Base-by-base conservation (phyloP, 73 alveolate species). In the Paramecium sonneborni region DNA sequence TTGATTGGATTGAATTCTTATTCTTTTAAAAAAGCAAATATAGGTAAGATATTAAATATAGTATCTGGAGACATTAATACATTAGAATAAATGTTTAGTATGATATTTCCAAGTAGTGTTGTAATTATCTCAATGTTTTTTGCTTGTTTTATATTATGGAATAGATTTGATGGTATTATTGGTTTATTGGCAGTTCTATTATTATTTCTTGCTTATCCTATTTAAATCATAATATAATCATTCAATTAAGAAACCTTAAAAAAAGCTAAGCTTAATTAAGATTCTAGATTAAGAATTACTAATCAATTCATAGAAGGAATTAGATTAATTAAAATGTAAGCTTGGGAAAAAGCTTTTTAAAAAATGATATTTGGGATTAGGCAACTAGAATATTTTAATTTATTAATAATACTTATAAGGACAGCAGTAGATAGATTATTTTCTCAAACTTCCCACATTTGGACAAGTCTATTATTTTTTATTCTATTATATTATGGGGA, bases 311-410 rank as follows among this genome's bases (percentile, higher is more conserved):
- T 85, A 2, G 85, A 85, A 52, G 92, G 92, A 46, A 55, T 85
- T 30, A 67, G 92, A 32, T 28, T 85, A 52, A 85, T 85, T 11
- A 85, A 85, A 32, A 85, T 85, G 92, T 56, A 85, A 26, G 92
- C 92, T 6, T 85, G 92, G 92, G 85, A 44, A 48, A 15, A 44
- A 1, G 79, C 85, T 8, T 44, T 85, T 52, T 28, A 14, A 70
- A 44, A 55, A 35, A 70, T 48, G 21, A 85, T 85, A 20, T 11
- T 5, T 6, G 15, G 11, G 3, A 34, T 85, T 2, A 85, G 92
- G 18, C n/a, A 23, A 11, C 0, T 24, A 9, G 92, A 85, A 24
- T 44, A 23, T 46, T 28, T 43, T 14, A 85, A 6, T 6, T 23
- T 85, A 3, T 11, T 85, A 0, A 43, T 5, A 6, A 85, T 43